Evolutionary conservation across 441 rosid genomes (phyloP), one percentile per base, ranked within the genome.

Genomic region (Melastoma candidum): DNA sequence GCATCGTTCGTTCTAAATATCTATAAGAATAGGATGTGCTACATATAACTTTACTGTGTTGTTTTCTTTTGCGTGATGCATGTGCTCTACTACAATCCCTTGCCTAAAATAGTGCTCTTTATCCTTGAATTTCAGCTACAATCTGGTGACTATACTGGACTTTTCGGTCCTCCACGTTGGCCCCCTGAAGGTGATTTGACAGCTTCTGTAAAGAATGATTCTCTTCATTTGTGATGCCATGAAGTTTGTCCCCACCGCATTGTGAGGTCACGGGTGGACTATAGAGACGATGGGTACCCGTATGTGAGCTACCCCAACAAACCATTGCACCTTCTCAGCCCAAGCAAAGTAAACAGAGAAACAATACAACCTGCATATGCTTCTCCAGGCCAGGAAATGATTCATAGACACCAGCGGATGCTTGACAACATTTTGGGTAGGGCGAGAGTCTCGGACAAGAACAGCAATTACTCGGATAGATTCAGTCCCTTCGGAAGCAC

Each of bases 371-470:
- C 56, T 32, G 58, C 44, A 44, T 52, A 54, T 25, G 51, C 74
- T n/a, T 57, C 64, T 7, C 25, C 66, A 11, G 65, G 49, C 63
- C 73, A 54, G 55, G 51, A 60, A 46, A 46, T 60, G 51, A 44
- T 62, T 24, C 63, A 60, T 51, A 69, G 77, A 49, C 77, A 71
- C 54, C 74, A 62, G 59, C 53, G 67, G 71, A 64, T 74, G 70
- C 74, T 74, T 32, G 79, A 74, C 25, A 67, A 70, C 48, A 64
- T 74, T 27, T 57, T 65, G 27, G 61, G 39, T 53, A 63, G 64
- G 52, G 58, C 75, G 26, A 62, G 71, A 45, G 60, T 54, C 43
- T 63, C 56, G 45, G 58, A 61, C 65, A 65, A 60, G 47, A 63
- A 53, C 41, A 63, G 65, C 24, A 54, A 47, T 59, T 66, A 63